These are phyloP conservation scores for Nectriaceae sp. DNA, from an alignment of 2,329 filamentous ascomycete genomes.

Conservation along the genomic window DNA sequence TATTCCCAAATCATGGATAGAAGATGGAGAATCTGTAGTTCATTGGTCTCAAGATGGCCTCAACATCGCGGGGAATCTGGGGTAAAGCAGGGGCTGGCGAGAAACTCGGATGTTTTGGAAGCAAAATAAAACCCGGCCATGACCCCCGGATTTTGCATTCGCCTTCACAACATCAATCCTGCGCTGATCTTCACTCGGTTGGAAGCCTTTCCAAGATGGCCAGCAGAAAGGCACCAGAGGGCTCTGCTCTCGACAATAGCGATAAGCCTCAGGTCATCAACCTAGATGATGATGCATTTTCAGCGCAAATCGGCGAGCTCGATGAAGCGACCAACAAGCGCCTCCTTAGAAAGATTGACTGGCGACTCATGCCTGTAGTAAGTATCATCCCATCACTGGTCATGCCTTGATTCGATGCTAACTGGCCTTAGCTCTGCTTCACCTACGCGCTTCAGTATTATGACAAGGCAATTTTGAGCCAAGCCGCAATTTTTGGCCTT, in stretches of 20 bases:
- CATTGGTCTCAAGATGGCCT: not conserved
- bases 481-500: conserved; percentile 34
- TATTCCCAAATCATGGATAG: not conserved
- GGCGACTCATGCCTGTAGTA: conserved; percentile 27
- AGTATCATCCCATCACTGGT: not conserved
- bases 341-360: conserved; percentile 22
- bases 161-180: too few relatives aligned
- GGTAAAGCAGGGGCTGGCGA: conserved; percentile 1
- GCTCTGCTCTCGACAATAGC: not conserved
- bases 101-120: conserved; percentile 2
- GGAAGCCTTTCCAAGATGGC: not conserved
- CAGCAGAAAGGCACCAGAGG: not conserved
- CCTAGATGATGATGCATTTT: not conserved
- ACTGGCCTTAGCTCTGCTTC: conserved; percentile 22
- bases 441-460: conserved; percentile 37
- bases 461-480: conserved; percentile 28
- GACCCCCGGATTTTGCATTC: not conserved
- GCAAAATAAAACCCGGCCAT: not conserved
- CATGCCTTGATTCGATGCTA: not conserved
- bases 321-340: conserved; percentile 15
- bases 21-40: not conserved
- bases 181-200: not conserved
- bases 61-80: conserved; percentile 2
- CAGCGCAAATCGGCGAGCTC: conserved; percentile 4
- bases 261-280: not conserved